These are phyloP conservation scores for Fusarium illudens DNA, from an alignment of 2,329 filamentous ascomycete species.

Conservation along the genomic window DNA sequence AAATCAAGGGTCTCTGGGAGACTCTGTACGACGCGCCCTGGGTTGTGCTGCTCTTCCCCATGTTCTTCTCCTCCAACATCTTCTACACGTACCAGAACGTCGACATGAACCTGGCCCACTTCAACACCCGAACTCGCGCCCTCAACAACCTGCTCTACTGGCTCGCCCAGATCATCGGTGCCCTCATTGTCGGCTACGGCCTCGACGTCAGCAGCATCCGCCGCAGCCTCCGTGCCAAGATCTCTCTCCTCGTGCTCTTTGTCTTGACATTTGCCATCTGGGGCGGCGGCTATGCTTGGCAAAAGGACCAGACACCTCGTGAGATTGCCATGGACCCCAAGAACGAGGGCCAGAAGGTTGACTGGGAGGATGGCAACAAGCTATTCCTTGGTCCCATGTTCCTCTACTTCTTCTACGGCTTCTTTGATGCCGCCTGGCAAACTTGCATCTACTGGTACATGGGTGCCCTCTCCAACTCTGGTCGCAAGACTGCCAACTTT, in stretches of 20 bases:
- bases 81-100: slow-evolving; percentile 68
- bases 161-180: slow-evolving; percentile 65
- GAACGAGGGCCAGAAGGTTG: slow-evolving; percentile 46
- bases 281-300: slow-evolving; percentile 72
- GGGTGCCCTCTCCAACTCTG: slow-evolving; percentile 89
- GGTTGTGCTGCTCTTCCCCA: slow-evolving; percentile 54
- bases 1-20: slow-evolving; percentile 53
- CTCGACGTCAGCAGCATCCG: slow-evolving; percentile 55
- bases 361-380: slow-evolving; percentile 54
- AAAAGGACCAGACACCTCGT: slow-evolving; percentile 61
- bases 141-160: slow-evolving; percentile 64
- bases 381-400: slow-evolving; percentile 70
- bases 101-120: slow-evolving; percentile 62
- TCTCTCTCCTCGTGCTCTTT: slow-evolving; percentile 58
- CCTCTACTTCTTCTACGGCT: slow-evolving; percentile 75
- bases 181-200: slow-evolving; percentile 55
- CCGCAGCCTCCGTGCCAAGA: slow-evolving; percentile 55
- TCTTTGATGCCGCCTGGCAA: slow-evolving; percentile 74
- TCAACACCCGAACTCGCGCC: slow-evolving; percentile 64
- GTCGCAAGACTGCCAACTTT: slow-evolving; percentile 88
- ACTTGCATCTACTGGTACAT: slow-evolving; percentile 66
- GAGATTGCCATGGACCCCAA: slow-evolving; percentile 52
- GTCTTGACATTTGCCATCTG: slow-evolving; percentile 61
- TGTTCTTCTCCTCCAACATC: slow-evolving; percentile 64
- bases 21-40: slow-evolving; percentile 48